Evolutionary conservation across 2,329 filamentous ascomycete species (phyloP).

Genomic region (Immersiporthe knoxdaviesiana): DNA sequence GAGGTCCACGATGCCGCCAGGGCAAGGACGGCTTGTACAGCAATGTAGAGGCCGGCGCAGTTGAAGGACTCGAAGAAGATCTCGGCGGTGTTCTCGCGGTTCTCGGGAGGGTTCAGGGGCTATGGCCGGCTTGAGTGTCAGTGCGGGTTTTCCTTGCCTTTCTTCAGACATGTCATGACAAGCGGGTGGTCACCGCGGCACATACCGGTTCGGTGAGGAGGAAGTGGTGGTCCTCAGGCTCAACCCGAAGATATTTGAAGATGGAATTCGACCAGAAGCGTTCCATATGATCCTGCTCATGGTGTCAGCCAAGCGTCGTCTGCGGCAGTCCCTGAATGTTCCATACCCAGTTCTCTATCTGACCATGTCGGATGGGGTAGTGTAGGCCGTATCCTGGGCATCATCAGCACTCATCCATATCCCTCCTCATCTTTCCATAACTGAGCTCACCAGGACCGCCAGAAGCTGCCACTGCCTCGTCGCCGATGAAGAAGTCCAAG

Average conservation of each 20-base stretch:
- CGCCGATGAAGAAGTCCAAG: constrained; percentile 97
- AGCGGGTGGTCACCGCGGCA: constrained; percentile 7
- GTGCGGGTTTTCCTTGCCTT: not conserved
- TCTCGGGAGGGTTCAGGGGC: constrained; percentile 97
- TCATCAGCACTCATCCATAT: constrained; percentile 28
- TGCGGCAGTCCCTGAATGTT: not conserved
- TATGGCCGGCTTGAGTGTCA: constrained; percentile 41
- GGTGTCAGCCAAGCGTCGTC: constrained; percentile 35
- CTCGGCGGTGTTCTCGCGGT: constrained; percentile 97
- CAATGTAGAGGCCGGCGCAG: constrained; percentile 97
- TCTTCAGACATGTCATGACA: not conserved
- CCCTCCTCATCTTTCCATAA: not conserved
- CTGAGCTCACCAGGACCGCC: constrained; percentile 72
- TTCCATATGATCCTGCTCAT: constrained; percentile 89
- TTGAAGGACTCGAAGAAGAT: constrained; percentile 99
- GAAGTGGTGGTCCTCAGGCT: constrained; percentile 98
- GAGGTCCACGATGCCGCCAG: constrained; percentile 98
- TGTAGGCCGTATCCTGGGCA: constrained; percentile 86
- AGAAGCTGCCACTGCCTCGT: constrained; percentile 86
- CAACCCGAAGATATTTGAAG: constrained; percentile 98
- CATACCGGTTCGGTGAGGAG: constrained; percentile 93
- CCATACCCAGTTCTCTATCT: constrained; percentile 97
- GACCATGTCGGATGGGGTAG: constrained; percentile 96
- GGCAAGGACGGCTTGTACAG: constrained; percentile 94
- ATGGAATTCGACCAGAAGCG: constrained; percentile 99